These are phyloP conservation scores for Pelargonium nanum DNA, from an alignment of 345 rosid genomes.

Conservation along the genomic window DNA sequence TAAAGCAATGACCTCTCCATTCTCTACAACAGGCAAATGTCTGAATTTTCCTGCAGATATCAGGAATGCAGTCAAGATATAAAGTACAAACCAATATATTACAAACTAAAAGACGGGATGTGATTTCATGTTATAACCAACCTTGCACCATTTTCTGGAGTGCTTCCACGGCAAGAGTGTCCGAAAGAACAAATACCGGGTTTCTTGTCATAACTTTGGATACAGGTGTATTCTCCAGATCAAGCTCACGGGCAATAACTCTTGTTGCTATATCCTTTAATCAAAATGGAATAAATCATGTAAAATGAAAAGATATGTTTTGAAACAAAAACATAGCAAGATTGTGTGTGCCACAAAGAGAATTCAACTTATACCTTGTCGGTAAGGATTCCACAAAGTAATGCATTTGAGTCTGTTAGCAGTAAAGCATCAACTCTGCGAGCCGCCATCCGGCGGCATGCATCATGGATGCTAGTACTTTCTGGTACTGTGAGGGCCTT, in stretches of 20 bases:
- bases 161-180: constrained; percentile 95
- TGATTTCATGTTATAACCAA: constrained; percentile 21
- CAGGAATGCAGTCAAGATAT: neutral
- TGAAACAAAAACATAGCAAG: neutral
- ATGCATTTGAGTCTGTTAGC: constrained; percentile 83
- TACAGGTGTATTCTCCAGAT: constrained; percentile 78
- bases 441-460: constrained; percentile 93
- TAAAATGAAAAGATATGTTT: too few relatives aligned
- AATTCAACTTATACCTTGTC: constrained; percentile 52
- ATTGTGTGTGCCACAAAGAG: neutral
- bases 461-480: constrained; percentile 62
- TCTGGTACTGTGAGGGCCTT: constrained; percentile 93
- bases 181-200: constrained; percentile 88
- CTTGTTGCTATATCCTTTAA: constrained; percentile 80
- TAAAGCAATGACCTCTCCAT: constrained; percentile 95
- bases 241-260: constrained; percentile 72
- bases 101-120: constrained; percentile 1
- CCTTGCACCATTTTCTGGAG: constrained; percentile 99
- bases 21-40: constrained; percentile 98
- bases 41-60: constrained; percentile 72
- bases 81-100: neutral
- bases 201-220: constrained; percentile 94
- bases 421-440: constrained; percentile 87
- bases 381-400: constrained; percentile 96
- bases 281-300: neutral